phyloP scores from a whole-genome alignment of 2,329 filamentous ascomycete genomes.

The Immersiporthe knoxdaviesiana region DNA sequence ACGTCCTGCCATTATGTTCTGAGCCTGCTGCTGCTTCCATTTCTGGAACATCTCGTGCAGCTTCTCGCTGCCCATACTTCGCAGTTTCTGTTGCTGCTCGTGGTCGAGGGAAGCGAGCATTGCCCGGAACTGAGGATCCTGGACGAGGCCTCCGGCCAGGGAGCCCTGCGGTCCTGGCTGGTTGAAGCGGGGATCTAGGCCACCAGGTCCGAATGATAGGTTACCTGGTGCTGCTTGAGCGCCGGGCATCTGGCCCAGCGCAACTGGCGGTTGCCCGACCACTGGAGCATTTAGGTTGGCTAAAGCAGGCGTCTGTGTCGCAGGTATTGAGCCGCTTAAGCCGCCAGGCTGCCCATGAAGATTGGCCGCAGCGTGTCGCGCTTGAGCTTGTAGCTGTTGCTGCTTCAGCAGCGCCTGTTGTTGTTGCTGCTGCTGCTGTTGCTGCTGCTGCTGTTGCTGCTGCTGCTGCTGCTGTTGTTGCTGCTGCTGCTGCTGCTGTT shows the following conservation, averaged over 20 bases:
- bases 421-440: conserved; percentile 44
- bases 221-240: conserved; percentile 50
- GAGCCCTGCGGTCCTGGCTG: conserved; percentile 47
- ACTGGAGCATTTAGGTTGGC: conserved; percentile 60
- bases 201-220: conserved; percentile 53
- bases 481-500: conserved; percentile 43
- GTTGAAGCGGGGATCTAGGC: conserved; percentile 58
- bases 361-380: conserved; percentile 51
- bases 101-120: conserved; percentile 50
- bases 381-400: conserved; percentile 39
- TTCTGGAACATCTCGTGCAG: conserved; percentile 55
- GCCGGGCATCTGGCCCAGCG: conserved; percentile 47
- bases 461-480: conserved; percentile 47
- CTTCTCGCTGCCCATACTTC: conserved; percentile 51
- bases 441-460: conserved; percentile 45
- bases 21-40: conserved; percentile 45
- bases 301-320: conserved; percentile 63
- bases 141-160: conserved; percentile 41
- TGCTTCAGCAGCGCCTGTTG: conserved; percentile 21
- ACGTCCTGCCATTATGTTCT: conserved; percentile 33
- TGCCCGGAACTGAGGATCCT: conserved; percentile 45
- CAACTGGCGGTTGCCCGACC: conserved; percentile 50
- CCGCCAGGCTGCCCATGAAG: conserved; percentile 59
- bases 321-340: conserved; percentile 53
- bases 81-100: conserved; percentile 51